Percentiles rank a stretch among this genome's conserved stretches.
These are phyloP conservation scores for Podaxis mareebaensis DNA, from an alignment of 768 basidiomycete species.

Conservation along the genomic window DNA sequence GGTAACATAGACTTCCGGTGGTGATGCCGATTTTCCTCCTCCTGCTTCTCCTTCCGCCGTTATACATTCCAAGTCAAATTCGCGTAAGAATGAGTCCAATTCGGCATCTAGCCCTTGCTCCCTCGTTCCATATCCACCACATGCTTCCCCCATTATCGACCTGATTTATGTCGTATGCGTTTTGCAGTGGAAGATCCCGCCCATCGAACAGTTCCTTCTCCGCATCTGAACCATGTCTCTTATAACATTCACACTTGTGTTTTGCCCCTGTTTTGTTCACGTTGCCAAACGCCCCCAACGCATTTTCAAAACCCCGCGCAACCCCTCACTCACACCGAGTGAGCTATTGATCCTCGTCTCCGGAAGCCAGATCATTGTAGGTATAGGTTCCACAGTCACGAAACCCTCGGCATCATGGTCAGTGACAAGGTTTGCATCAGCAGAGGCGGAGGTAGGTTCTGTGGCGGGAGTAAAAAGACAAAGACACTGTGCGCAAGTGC, in stretches of 20 bases:
- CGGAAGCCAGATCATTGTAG: conserved; percentile 75
- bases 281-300: conserved; percentile 71
- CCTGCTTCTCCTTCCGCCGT: too few species aligned
- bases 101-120: too few species aligned
- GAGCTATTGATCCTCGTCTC: conserved; percentile 75
- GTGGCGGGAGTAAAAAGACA: neutral
- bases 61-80: too few species aligned
- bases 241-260: conserved; percentile 76
- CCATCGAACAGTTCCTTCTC: too few species aligned
- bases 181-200: too few species aligned
- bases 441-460: neutral
- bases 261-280: conserved; percentile 79
- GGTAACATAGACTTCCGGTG: too few species aligned
- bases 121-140: too few species aligned
- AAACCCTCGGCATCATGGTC: conserved; percentile 56
- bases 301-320: conserved; percentile 68
- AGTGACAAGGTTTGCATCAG: conserved; percentile 28
- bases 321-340: conserved; percentile 65
- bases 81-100: too few species aligned
- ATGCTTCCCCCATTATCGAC: too few species aligned
- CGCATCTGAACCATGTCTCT: conserved; percentile 79
- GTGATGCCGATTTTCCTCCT: too few species aligned
- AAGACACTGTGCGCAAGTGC: conserved; percentile 42
- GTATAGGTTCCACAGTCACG: conserved; percentile 67
- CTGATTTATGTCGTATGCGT: too few species aligned